Percentiles rank a stretch among this genome's conserved stretches.
phyloP scores from a whole-genome alignment of 306 rosid genomes.

The Glycine tomentella region DNA sequence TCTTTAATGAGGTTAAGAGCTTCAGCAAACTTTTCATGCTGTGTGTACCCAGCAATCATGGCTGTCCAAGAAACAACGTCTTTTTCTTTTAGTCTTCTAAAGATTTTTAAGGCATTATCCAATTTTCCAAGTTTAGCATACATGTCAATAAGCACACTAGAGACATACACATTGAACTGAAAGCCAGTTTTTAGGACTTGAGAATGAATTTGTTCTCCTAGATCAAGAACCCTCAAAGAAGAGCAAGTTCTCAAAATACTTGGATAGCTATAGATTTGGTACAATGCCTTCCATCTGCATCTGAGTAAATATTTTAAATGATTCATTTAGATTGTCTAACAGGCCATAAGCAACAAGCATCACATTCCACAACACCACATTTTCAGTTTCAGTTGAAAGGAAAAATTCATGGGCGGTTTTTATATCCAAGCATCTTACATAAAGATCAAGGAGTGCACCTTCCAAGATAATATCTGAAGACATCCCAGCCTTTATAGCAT shows the following conservation, averaged over 20 bases:
- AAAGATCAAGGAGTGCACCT: slow-evolving; percentile 91
- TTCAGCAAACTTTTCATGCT: slow-evolving; percentile 68
- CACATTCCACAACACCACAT: slow-evolving; percentile 85
- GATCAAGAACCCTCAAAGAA: slow-evolving; percentile 69
- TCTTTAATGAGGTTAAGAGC: slow-evolving; percentile 76
- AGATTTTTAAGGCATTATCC: slow-evolving; percentile 68
- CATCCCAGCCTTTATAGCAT: slow-evolving; percentile 80
- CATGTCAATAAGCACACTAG: slow-evolving; percentile 90
- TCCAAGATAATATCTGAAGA: slow-evolving; percentile 79
- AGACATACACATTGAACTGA: slow-evolving; percentile 77
- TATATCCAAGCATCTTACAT: slow-evolving; percentile 81
- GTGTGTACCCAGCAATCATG: slow-evolving; percentile 87
- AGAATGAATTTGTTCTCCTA: slow-evolving; percentile 86
- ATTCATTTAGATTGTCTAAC: slow-evolving; percentile 65
- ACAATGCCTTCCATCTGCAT: slow-evolving; percentile 79
- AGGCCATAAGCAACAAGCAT: slow-evolving; percentile 91
- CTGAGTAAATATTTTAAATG: slow-evolving; percentile 69
- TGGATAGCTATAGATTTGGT: slow-evolving; percentile 90
- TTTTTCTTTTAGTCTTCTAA: slow-evolving; percentile 61
- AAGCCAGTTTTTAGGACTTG: slow-evolving; percentile 82
- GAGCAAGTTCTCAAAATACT: slow-evolving; percentile 88
- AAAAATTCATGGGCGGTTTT: slow-evolving; percentile 74
- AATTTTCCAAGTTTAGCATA: slow-evolving; percentile 82
- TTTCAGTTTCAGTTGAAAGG: slow-evolving; percentile 72
- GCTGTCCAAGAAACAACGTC: slow-evolving; percentile 93